Evolutionary conservation across 768 basidiomycete genomes (phyloP).

Genomic region (Suillus luteus): DNA sequence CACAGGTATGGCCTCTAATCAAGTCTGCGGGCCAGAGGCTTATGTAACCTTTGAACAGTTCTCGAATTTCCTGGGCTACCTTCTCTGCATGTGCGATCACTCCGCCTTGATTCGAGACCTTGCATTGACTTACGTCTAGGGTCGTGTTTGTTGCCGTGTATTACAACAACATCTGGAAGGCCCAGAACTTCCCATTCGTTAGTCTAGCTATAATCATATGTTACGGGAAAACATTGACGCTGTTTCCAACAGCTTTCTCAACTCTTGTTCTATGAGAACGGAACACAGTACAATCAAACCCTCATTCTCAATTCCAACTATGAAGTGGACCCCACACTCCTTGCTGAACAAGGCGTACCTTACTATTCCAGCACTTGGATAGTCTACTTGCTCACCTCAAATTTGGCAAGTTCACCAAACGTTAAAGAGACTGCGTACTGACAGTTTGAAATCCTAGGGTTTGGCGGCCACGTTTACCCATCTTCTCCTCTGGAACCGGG

Average conservation of each 20-base stretch:
- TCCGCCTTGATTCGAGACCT: not conserved
- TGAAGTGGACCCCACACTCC: conserved; percentile 43
- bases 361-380: conserved; percentile 50
- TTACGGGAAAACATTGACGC: not conserved
- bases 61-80: conserved; percentile 46
- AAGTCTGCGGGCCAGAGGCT: not conserved
- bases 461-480: conserved; percentile 52
- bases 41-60: conserved; percentile 27
- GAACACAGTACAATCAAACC: conserved; percentile 49
- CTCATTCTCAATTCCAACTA: conserved; percentile 42
- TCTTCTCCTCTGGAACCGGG: conserved; percentile 47
- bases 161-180: conserved; percentile 51
- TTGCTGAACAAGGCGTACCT: conserved; percentile 41
- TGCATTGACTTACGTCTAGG: conserved; percentile 12
- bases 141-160: conserved; percentile 29
- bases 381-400: conserved; percentile 43
- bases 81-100: conserved; percentile 48
- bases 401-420: conserved; percentile 28
- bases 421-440: not conserved
- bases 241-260: conserved; percentile 35
- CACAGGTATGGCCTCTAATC: conserved; percentile 31
- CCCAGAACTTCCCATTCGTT: conserved; percentile 55
- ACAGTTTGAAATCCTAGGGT: conserved; percentile 20
- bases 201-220: conserved; percentile 26
- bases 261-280: conserved; percentile 47